Conservation (phyloP, 1,139 yeast species). For the Candida freyschussii region DNA sequence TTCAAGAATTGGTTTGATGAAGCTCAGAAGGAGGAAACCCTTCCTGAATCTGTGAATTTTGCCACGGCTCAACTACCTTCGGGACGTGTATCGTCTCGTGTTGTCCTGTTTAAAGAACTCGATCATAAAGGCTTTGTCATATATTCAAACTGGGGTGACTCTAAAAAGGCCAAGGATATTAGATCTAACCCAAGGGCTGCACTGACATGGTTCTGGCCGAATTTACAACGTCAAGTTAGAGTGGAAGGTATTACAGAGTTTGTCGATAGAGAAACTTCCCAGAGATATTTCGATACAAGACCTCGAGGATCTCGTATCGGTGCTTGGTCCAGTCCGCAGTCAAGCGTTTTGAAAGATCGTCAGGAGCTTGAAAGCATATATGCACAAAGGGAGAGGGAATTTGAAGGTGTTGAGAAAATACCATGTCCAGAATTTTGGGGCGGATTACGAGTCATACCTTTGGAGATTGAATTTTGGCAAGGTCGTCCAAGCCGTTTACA, state of each 20-base stretch:
- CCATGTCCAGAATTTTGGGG: conserved; percentile 98
- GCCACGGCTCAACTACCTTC: conserved; percentile 85
- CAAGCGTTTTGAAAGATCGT: conserved; percentile 51
- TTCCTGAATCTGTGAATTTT: conserved; percentile 78
- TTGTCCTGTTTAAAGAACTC: conserved; percentile 82
- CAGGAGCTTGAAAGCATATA: conserved; percentile 55
- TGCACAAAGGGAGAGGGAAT: conserved; percentile 48
- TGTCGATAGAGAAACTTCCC: conserved; percentile 67
- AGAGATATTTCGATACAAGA: conserved; percentile 75
- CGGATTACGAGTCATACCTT: conserved; percentile 80
- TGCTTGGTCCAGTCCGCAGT: conserved; percentile 96
- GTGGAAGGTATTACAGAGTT: conserved; percentile 82
- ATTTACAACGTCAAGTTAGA: conserved; percentile 84
- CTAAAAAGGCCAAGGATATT: conserved; percentile 74
- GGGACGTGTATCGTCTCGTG: conserved; percentile 81
- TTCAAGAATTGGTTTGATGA: conserved; percentile 83
- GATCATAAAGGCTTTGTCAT: conserved; percentile 83
- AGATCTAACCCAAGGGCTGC: conserved; percentile 73
- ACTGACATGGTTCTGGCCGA: conserved; percentile 90
- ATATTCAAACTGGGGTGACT: conserved; percentile 86
- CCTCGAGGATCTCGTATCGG: conserved; percentile 93
- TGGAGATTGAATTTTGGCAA: conserved; percentile 96
- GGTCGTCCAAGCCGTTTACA: conserved; percentile 88
- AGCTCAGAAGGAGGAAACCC: conserved; percentile 52
- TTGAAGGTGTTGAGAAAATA: conserved; percentile 57